Evolutionary conservation across 148 eudicot genomes (phyloP), one percentile per base, ranked within the genome.

Genomic region (Oxyria digyna): DNA sequence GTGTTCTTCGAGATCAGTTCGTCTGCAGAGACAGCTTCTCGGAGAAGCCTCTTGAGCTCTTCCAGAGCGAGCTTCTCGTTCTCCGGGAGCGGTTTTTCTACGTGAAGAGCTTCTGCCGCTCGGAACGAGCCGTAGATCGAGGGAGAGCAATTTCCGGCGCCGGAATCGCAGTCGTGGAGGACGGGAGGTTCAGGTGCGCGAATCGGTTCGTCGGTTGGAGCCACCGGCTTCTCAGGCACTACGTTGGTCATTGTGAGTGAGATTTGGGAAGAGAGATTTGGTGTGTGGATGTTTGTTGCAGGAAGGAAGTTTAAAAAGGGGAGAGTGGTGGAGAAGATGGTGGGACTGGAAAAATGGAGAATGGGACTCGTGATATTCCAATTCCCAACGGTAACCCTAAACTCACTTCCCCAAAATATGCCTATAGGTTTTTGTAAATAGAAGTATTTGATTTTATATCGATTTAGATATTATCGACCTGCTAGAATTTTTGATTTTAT

Each of bases 11-110:
- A 52, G 71, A 9, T 62, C 20, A 80, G 69, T 45, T 77, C 74
- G 71, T 67, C 73, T 4, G 75, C 74, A 41, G 69, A n/a, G 40
- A 82, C 67, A 21, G 85, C 82, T 1, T 45, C 67, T 26, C 62
- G 78, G 64, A 82, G 40, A 18, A 82, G 82, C 12, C 37, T 29
- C 67, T 73, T 80, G 59, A 83, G 76, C 26, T 83, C 80, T 20
- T 42, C 80, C 13, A 83, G 42, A 3, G 84, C 83, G 24, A 74
- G 76, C 68, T 26, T 69, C 32, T 83, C 79, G 69, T 72, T 15
- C 35, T 69, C 81, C 37, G 77, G 62, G 4, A 69, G 71, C 26
- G 37, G 18, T 59, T 29, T 59, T 12, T 18, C 38, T 37, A 20
- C 65, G 9, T 37, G 20, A 59, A 8, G 62, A 52, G 62, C 4